phyloP scores from a whole-genome alignment of 129 eudicot species.

The Dittrichia graveolens region DNA sequence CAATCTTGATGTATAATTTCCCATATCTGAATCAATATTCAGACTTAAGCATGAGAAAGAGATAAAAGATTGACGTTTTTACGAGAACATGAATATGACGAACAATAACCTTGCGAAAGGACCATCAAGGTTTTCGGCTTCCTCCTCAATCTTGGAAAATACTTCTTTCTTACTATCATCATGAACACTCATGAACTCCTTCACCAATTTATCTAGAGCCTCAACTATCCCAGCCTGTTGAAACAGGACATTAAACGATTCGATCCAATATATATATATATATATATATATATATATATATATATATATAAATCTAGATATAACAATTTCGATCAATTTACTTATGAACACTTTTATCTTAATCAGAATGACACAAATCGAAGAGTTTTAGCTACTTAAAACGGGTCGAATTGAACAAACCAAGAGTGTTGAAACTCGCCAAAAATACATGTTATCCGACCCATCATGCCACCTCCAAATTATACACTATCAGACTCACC shows the following conservation, averaged over 20 bases:
- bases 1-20: conserved; percentile 71
- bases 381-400: too few relatives aligned
- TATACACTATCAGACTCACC: conserved; percentile 37
- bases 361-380: too few relatives aligned
- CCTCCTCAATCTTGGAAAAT: conserved; percentile 59
- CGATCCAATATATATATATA: not conserved
- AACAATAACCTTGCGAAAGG: conserved; percentile 69
- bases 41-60: not conserved
- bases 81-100: not conserved
- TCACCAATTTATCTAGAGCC: conserved; percentile 58
- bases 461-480: not conserved
- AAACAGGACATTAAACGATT: not conserved
- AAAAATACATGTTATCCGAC: not conserved
- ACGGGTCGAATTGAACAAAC: too few relatives aligned
- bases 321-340: not conserved
- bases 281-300: too few relatives aligned
- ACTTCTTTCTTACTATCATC: conserved; percentile 58
- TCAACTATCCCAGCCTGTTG: conserved; percentile 81
- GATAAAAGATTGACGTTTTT: not conserved
- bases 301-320: too few relatives aligned
- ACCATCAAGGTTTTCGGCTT: conserved; percentile 72
- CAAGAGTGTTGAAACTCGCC: too few relatives aligned
- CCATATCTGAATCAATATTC: conserved; percentile 58
- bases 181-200: conserved; percentile 67
- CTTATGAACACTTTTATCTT: not conserved